phyloP scores from a whole-genome alignment of 495 filamentous ascomycete species.

The Aspergillus haitiensis region DNA sequence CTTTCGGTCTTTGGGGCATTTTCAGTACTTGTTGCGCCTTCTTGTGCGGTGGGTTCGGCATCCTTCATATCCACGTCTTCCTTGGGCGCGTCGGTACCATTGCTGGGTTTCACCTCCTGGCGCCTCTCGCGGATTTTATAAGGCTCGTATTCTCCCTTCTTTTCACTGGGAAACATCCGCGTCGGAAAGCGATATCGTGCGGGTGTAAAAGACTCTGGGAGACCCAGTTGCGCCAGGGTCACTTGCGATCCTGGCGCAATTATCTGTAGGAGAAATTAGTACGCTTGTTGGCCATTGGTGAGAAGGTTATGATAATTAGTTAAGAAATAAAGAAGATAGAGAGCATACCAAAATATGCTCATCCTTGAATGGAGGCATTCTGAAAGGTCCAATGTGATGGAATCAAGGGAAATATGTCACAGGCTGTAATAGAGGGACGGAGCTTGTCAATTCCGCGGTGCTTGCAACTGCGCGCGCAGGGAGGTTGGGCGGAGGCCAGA shows the following conservation, averaged over 20 bases:
- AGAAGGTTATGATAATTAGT: background rate
- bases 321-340: background rate
- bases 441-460: constrained; percentile 21
- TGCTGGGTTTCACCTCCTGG: constrained; percentile 52
- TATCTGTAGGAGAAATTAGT: constrained; percentile 52
- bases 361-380: constrained; percentile 75
- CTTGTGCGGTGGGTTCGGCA: constrained; percentile 27
- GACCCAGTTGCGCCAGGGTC: constrained; percentile 89
- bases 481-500: constrained; percentile 24
- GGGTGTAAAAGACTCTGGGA: constrained; percentile 87
- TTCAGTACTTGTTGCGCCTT: constrained; percentile 48
- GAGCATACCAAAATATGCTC: constrained; percentile 67
- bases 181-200: constrained; percentile 78
- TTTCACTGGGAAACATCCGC: constrained; percentile 88
- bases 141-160: constrained; percentile 78
- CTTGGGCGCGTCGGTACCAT: constrained; percentile 36
- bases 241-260: constrained; percentile 93
- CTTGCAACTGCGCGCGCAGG: constrained; percentile 27
- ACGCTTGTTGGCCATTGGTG: background rate
- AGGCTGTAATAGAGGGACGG: constrained; percentile 1
- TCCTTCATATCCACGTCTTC: constrained; percentile 55
- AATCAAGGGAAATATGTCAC: constrained; percentile 18
- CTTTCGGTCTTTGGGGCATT: constrained; percentile 26
- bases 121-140: constrained; percentile 72
- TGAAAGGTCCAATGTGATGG: constrained; percentile 19